Evolutionary conservation across 2,329 filamentous ascomycete species (phyloP), one percentile per base, ranked within the genome.

Genomic region (Colletotrichum incanum): DNA sequence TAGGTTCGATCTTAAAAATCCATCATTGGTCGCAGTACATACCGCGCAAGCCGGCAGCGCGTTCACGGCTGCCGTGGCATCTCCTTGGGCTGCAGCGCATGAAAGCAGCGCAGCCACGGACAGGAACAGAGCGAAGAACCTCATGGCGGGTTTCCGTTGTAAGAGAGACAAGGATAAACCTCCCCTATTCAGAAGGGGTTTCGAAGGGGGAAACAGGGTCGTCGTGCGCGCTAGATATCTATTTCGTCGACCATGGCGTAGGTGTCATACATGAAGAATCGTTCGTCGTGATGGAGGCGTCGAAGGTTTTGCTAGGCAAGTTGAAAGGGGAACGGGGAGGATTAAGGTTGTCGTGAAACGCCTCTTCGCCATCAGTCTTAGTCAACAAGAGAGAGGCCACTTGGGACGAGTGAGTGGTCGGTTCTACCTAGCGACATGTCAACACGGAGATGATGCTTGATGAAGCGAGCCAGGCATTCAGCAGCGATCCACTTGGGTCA

Each of bases 21-120:
- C 1, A 23, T 28, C 3, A 5, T 5, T 6, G 3, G 11, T 28
- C 20, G n/a, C 12, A 16, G 20, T 18, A 76, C 80, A 55, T 74
- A 82, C 80, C 49, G 80, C 80, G 75, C 80, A 82, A 8, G 73
- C n/a, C 0, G 80, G 80, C 58, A 81, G 69, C n/a, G 62, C 39
- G 2, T 74, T 62, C 20, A 79, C 72, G 37, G 67, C 71, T 5
- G 67, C 64, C 3, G 62, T n/a, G 41, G 61, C 61, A 65, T 67
- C 41, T 56, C 67, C 50, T 20, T 73, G 67, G 43, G 71, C 71
- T 34, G 56, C 67, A 31, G 55, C 67, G 50, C 60, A 58, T 11
- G 49, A 67, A 20, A 71, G 67, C 55, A 67, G 34, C 26, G 67
- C 71, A 11, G 67, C 71, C 41, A 67, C 41, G 11, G 65, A 64